Evolutionary conservation across 192 early-diverging fungal genomes (phyloP).

Genomic region (Paraglomus brasilianum): DNA sequence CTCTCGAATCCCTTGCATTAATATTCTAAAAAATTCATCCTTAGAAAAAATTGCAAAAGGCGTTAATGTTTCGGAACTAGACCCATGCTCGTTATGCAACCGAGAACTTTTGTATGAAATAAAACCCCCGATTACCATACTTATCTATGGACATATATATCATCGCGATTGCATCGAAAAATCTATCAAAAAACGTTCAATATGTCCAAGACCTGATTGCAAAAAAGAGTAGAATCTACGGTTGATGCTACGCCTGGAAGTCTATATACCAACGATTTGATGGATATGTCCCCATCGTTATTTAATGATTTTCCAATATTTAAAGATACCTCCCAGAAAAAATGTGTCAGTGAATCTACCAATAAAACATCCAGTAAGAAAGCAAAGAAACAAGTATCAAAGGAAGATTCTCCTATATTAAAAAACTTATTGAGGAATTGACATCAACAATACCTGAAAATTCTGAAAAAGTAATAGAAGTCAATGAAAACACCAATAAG

Average conservation of each 20-base stretch:
- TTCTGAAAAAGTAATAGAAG: slow-evolving; percentile 2
- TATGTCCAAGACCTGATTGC: slow-evolving; percentile 28
- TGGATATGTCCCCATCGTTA: not conserved
- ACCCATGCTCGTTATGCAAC: slow-evolving; percentile 22
- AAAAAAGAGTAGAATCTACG: slow-evolving; percentile 15
- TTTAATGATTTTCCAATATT: not conserved
- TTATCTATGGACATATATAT: slow-evolving; percentile 13
- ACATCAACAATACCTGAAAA: not conserved
- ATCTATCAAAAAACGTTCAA: slow-evolving; percentile 22
- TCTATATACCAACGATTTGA: not conserved
- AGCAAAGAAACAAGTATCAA: not conserved
- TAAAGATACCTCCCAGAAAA: not conserved
- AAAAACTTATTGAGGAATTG: slow-evolving; percentile 8
- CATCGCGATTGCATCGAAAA: slow-evolving; percentile 18
- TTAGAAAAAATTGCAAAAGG: slow-evolving; percentile 1
- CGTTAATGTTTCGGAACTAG: slow-evolving; percentile 5
- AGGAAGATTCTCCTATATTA: slow-evolving; percentile 4
- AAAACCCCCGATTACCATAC: slow-evolving; percentile 9
- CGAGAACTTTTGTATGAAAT: slow-evolving; percentile 26
- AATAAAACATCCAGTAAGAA: slow-evolving; percentile 3
- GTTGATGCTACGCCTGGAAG: slow-evolving; percentile 14
- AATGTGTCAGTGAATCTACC: not conserved
- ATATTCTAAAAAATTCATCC: slow-evolving; percentile 2
- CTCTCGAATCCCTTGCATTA: slow-evolving; percentile 22
- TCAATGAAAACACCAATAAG: not conserved